phyloP scores from a whole-genome alignment of 495 filamentous ascomycete species.

The Penicillium coffeae region DNA sequence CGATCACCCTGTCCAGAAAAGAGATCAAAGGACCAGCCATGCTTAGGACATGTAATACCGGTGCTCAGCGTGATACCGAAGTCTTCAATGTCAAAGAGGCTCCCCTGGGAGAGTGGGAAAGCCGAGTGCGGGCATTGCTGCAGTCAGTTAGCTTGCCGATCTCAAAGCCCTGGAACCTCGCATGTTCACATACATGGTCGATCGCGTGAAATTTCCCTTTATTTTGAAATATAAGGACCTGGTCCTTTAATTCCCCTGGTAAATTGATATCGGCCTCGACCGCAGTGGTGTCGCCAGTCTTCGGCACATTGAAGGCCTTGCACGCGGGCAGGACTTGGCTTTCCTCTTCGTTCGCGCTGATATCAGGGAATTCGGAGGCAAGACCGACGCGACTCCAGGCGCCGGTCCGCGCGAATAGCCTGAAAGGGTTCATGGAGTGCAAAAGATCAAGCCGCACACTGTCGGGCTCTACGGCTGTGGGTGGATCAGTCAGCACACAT shows the following conservation, averaged over 20 bases:
- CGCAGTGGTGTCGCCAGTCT: constrained; percentile 17
- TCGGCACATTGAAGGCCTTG: constrained; percentile 53
- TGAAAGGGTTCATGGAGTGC: constrained; percentile 3
- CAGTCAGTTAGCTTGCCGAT: constrained; percentile 7
- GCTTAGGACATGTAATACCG: constrained; percentile 57
- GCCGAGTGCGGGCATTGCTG: constrained; percentile 61
- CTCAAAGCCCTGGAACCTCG: not conserved
- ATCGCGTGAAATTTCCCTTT: constrained; percentile 56
- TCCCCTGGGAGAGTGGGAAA: constrained; percentile 53
- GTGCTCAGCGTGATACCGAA: constrained; percentile 48
- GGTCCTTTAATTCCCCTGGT: constrained; percentile 47
- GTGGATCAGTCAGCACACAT: not conserved
- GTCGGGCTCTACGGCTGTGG: not conserved
- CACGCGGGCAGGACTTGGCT: constrained; percentile 38
- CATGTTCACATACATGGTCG: constrained; percentile 49
- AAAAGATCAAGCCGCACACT: not conserved
- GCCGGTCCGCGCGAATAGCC: not conserved
- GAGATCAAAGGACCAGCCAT: constrained; percentile 60
- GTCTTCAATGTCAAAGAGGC: constrained; percentile 60
- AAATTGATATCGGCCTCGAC: constrained; percentile 38
- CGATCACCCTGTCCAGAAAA: constrained; percentile 52
- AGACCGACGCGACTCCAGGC: constrained; percentile 41
- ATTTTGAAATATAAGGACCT: constrained; percentile 56
- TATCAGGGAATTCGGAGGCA: constrained; percentile 48
- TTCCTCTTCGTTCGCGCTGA: constrained; percentile 34